Percentiles rank a stretch among this genome's conserved stretches.
These are phyloP conservation scores for Sugiyamaella paludigena DNA, from an alignment of 1,139 yeast species.

Conservation along the genomic window DNA sequence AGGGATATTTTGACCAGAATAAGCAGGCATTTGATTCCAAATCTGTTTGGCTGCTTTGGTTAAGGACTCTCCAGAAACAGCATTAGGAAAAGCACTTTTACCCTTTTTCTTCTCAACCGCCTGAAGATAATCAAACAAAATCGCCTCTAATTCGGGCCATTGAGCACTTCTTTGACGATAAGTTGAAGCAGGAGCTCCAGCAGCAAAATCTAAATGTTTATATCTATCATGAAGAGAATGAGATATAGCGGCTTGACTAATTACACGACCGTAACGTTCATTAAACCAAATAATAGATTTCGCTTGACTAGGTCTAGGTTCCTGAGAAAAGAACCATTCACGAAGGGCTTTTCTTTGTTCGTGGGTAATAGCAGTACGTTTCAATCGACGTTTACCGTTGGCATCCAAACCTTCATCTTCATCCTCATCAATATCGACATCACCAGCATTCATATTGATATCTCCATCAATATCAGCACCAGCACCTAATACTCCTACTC, in stretches of 20 bases:
- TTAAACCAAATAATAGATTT: conserved; percentile 15
- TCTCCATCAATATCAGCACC: conserved; percentile 4
- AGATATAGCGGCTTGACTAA: conserved; percentile 16
- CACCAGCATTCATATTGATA: neutral
- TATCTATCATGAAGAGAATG: conserved; percentile 17
- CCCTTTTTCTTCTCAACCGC: conserved; percentile 14
- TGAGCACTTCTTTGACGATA: conserved; percentile 15
- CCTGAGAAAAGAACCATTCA: conserved; percentile 17
- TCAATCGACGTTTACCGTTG: conserved; percentile 9
- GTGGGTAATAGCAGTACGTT: conserved; percentile 16
- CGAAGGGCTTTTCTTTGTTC: conserved; percentile 17
- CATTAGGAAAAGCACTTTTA: conserved; percentile 12
- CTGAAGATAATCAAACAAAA: conserved; percentile 16
- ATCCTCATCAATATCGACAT: neutral
- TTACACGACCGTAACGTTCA: conserved; percentile 9
- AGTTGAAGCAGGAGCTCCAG: conserved; percentile 16
- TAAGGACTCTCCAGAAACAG: conserved; percentile 15
- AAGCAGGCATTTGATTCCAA: conserved; percentile 14
- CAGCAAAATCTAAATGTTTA: conserved; percentile 16
- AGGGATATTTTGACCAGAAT: conserved; percentile 13
- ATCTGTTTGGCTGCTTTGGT: conserved; percentile 16
- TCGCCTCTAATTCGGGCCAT: conserved; percentile 18
- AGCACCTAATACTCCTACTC: conserved; percentile 3
- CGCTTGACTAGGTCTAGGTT: conserved; percentile 16
- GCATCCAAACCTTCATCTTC: neutral